Conservation (phyloP, 306 rosid genomes). For the Senna tora region DNA sequence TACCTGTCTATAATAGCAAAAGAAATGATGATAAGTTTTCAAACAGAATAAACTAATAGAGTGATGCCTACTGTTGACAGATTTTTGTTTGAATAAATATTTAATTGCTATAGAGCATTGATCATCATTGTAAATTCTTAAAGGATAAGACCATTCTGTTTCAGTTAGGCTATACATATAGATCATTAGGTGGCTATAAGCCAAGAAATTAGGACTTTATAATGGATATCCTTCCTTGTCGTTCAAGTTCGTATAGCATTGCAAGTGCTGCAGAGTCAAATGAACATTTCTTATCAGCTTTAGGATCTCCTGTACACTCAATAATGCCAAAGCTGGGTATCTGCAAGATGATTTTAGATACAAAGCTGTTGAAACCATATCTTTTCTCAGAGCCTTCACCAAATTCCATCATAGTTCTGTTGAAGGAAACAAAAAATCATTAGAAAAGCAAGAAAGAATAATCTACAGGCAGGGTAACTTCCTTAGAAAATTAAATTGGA, state of each 20-base stretch:
- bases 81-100: background rate
- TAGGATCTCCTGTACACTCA: constrained; percentile 63
- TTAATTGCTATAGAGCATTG: background rate
- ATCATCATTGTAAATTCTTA: background rate
- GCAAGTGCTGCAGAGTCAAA: constrained; percentile 58
- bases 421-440: constrained; percentile 4
- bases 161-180: background rate
- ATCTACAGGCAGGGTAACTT: background rate
- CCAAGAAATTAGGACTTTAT: constrained; percentile 2
- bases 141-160: background rate
- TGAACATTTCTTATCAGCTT: constrained; percentile 70
- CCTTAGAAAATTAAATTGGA: background rate
- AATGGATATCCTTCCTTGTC: constrained; percentile 44
- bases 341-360: constrained; percentile 49
- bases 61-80: background rate
- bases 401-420: constrained; percentile 49
- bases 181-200: background rate
- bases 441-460: background rate
- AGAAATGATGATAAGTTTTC: too few species aligned
- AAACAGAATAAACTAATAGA: too few species aligned
- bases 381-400: constrained; percentile 50
- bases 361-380: constrained; percentile 52
- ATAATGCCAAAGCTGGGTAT: constrained; percentile 57
- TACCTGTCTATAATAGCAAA: too few species aligned
- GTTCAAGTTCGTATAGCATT: constrained; percentile 62